Conservation (phyloP, 139 green algal species). For the Chlamydomonas sp. region DNA sequence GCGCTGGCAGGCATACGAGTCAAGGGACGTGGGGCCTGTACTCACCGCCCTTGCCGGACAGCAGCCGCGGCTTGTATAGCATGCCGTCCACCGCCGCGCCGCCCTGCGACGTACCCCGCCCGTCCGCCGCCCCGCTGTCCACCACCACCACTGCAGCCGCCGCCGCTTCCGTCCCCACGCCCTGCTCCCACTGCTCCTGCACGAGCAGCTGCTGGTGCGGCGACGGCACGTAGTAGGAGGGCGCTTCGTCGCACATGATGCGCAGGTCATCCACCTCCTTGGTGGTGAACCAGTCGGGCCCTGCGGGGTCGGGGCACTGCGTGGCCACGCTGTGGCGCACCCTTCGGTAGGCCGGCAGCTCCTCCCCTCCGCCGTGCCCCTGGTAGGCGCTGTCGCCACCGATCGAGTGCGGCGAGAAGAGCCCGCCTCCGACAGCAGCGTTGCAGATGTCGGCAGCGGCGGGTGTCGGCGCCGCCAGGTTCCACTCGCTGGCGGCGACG, state of each 20-base stretch:
- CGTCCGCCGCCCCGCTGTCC: neutral
- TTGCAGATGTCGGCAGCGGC: neutral
- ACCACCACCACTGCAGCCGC: neutral
- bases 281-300: constrained; percentile 25
- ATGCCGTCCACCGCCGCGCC: too few species aligned
- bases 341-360: constrained; percentile 15
- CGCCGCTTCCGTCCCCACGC: neutral
- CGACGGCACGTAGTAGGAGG: neutral
- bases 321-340: constrained; percentile 23
- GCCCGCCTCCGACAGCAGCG: neutral
- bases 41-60: constrained; percentile 14
- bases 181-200: neutral
- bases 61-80: constrained; percentile 10
- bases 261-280: constrained; percentile 27
- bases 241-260: constrained; percentile 35
- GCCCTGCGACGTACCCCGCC: neutral
- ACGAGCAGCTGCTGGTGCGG: neutral
- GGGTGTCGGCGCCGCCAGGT: neutral
- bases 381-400: neutral
- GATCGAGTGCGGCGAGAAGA: neutral
- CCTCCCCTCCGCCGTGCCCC: too few species aligned
- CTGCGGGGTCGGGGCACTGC: constrained; percentile 27
- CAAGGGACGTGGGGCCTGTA: neutral
- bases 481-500: constrained; percentile 22
- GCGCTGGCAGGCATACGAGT: too few species aligned